Base-by-base conservation (phyloP, 306 rosid species). In the Amphicarpaea edgeworthii region DNA sequence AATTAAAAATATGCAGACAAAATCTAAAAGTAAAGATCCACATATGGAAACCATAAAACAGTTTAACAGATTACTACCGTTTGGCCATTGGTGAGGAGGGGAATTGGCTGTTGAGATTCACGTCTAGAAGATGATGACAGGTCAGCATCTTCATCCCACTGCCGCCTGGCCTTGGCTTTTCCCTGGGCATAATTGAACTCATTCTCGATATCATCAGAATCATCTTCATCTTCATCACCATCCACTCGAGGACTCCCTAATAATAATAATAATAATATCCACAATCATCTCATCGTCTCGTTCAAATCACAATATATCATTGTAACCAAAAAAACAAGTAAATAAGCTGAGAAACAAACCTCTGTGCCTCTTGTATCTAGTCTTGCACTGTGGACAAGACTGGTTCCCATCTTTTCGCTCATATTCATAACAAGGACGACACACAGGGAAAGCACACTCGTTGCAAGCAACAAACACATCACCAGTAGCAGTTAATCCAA, bases 301-400 rank as follows among this genome's bases (percentile, higher is more conserved):
- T 68, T 77, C 38, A 51, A 42, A 60, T 8, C 53, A 23, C 59
- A 37, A 10, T 4, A 70, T 7, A 70, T 15, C 26, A 55, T 21
- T 7, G 4, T 50, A 1, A 63, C 24, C 41, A 45, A 47, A 58
- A 23, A 34, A 16, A 28, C 41, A 66, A 51, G 40, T 34, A 57
- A 2, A 15, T 30, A 68, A 70, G 49, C 68, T 6, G 51, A 86
- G 96, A 7, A 68, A 95, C 99, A 98, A 84, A 95, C 99, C 99
- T 86, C 84, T 88, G 73, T 84, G 98, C 90, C 99, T 92, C 42
- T 87, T 90, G 80, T 96, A 96, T 75, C 98, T 89, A 54, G 98
- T 96, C 86, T 96, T 96, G 96, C 99, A 96, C 83, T 90, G 96
- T 14, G 99, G 99, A 54, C 99, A 96, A 77, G 93, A 80, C 78